These are phyloP conservation scores for Orbilia oligospora DNA, from an alignment of 2,329 filamentous ascomycete species.

Conservation along the genomic window DNA sequence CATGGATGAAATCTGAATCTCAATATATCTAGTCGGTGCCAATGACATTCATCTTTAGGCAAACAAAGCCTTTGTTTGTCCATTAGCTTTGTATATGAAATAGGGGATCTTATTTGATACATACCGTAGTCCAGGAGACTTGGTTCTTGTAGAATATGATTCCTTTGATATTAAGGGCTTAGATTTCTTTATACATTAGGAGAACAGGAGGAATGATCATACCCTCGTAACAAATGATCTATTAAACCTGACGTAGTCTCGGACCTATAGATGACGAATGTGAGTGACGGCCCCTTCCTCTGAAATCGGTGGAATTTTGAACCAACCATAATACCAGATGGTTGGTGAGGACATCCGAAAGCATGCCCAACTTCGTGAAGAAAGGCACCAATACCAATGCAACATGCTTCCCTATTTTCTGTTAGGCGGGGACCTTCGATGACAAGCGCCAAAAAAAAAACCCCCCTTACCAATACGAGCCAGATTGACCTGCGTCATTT, in stretches of 20 bases:
- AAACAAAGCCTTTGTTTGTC: conserved; percentile 59
- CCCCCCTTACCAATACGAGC: conserved; percentile 93
- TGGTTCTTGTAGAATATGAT: conserved; percentile 62
- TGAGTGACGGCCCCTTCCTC: background rate
- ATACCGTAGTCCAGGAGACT: conserved; percentile 61
- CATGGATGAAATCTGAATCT: conserved; percentile 92
- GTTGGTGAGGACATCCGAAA: conserved; percentile 90
- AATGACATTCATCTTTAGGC: conserved; percentile 83
- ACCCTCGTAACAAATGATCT: conserved; percentile 63
- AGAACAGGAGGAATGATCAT: background rate
- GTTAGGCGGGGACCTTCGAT: conserved; percentile 3
- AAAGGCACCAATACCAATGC: conserved; percentile 82
- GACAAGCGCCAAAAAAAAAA: background rate
- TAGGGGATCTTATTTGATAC: background rate
- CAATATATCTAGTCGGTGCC: conserved; percentile 90
- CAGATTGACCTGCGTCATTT: conserved; percentile 88
- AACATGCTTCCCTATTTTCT: conserved; percentile 49
- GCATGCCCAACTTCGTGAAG: conserved; percentile 91
- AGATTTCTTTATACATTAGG: background rate
- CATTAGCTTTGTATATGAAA: conserved; percentile 29
- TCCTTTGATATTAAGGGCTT: conserved; percentile 46
- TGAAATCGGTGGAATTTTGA: background rate
- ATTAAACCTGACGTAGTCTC: conserved; percentile 61
- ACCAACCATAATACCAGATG: conserved; percentile 86
- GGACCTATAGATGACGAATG: conserved; percentile 24